These are phyloP conservation scores for Colletotrichum sp. DNA, from an alignment of 2,329 filamentous ascomycete genomes.

Conservation along the genomic window DNA sequence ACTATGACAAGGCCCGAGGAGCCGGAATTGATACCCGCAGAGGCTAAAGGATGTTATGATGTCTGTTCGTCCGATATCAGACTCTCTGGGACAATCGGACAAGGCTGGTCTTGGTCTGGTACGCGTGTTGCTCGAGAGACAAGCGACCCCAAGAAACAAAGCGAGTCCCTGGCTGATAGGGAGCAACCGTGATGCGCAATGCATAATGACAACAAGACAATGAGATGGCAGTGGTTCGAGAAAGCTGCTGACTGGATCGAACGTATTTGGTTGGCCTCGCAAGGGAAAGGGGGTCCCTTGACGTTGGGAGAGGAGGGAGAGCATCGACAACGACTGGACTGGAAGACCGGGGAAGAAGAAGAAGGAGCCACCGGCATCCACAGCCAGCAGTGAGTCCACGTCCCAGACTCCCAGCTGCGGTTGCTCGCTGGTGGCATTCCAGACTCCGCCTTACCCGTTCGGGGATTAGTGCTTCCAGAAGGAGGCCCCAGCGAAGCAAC, in stretches of 20 bases:
- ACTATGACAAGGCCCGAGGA: not conserved
- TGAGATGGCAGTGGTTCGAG: not conserved
- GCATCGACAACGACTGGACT: not conserved
- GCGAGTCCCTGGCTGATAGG: not conserved
- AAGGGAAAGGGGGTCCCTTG: not conserved
- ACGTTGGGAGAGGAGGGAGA: not conserved
- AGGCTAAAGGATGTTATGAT: not conserved
- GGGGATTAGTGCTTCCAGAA: not conserved
- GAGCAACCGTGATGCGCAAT: not conserved
- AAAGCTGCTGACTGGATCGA: slow-evolving; percentile 1
- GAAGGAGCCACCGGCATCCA: slow-evolving; percentile 1
- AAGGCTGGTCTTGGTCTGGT: not conserved
- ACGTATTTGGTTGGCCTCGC: slow-evolving; percentile 3
- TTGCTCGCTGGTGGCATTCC: not conserved
- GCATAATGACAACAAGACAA: slow-evolving; percentile 10
- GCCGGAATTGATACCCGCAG: not conserved
- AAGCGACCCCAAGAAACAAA: not conserved
- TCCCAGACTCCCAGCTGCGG: not conserved
- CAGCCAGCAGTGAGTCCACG: not conserved
- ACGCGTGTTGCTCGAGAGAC: not conserved
- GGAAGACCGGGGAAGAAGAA: not conserved
- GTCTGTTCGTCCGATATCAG: slow-evolving; percentile 1
- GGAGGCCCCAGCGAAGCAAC: not conserved
- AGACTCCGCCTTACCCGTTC: not conserved
- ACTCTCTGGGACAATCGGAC: not conserved